phyloP scores from a whole-genome alignment of 2,329 filamentous ascomycete genomes.

The Curvularia spicifera region DNA sequence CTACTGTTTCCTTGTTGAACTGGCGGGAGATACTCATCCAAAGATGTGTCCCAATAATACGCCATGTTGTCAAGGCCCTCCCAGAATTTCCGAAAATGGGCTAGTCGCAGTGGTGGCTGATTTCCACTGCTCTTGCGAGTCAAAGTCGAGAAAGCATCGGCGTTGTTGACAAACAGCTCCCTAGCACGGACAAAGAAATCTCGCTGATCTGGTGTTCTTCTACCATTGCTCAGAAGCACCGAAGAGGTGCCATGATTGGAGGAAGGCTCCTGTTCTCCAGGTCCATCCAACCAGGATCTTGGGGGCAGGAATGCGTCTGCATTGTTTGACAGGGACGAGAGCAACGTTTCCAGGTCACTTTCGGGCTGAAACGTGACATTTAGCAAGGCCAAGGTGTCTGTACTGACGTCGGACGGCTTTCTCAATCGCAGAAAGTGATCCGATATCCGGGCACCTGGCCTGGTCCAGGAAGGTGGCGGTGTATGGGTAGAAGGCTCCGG shows the following conservation, averaged over 20 bases:
- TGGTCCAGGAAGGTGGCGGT: slow-evolving; percentile 43
- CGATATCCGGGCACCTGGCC: slow-evolving; percentile 50
- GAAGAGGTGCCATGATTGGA: slow-evolving; percentile 31
- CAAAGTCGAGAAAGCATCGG: slow-evolving; percentile 64
- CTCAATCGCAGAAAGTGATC: slow-evolving; percentile 53
- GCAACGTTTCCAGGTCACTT: slow-evolving; percentile 50
- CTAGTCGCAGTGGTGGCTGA: slow-evolving; percentile 57
- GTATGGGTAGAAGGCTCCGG: slow-evolving; percentile 36
- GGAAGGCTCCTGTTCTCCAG: slow-evolving; percentile 39
- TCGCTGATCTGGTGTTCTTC: slow-evolving; percentile 55
- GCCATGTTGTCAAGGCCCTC: slow-evolving; percentile 64
- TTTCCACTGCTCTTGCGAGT: slow-evolving; percentile 56
- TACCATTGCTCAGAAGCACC: slow-evolving; percentile 56
- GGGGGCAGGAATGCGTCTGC: slow-evolving; percentile 50
- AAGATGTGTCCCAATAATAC: slow-evolving; percentile 67
- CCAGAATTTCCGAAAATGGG: slow-evolving; percentile 67
- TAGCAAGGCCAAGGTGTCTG: slow-evolving; percentile 50
- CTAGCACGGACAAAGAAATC: slow-evolving; percentile 57
- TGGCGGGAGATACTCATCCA: slow-evolving; percentile 61
- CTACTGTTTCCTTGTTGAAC: slow-evolving; percentile 19
- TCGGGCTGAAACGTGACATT: slow-evolving; percentile 51
- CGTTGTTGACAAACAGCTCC: slow-evolving; percentile 62
- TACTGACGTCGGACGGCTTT: slow-evolving; percentile 52
- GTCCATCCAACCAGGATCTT: slow-evolving; percentile 40
- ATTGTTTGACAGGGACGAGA: slow-evolving; percentile 42